Conservation (phyloP, 805 yeast genomes). For the Scheffersomyces ergatensis region DNA sequence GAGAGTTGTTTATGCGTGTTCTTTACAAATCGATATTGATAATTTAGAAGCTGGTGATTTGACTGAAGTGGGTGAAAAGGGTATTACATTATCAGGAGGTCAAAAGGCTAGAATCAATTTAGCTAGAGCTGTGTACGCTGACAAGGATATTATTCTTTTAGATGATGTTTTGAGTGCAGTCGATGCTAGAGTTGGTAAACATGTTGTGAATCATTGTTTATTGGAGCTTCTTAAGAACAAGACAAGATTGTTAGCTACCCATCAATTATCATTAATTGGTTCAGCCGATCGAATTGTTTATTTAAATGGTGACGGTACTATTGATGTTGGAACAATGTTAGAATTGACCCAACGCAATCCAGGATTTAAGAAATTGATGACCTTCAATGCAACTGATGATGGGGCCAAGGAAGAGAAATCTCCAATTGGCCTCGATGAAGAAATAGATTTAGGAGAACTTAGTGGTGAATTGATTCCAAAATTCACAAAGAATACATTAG, state of each 20-base stretch:
- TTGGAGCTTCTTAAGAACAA: constrained; percentile 52
- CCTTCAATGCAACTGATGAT: constrained; percentile 22
- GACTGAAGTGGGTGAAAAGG: constrained; percentile 84
- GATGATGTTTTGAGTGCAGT: constrained; percentile 86
- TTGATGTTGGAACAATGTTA: constrained; percentile 58
- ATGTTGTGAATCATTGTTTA: constrained; percentile 69
- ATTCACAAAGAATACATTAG: neutral
- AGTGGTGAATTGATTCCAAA: neutral
- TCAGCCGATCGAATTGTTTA: constrained; percentile 72
- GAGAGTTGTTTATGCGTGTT: constrained; percentile 60
- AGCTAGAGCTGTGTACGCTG: constrained; percentile 76
- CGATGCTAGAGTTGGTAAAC: constrained; percentile 83
- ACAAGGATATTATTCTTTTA: constrained; percentile 62
- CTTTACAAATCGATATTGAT: constrained; percentile 61
- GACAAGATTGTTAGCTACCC: constrained; percentile 81
- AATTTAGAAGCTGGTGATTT: constrained; percentile 71
- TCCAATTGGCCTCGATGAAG: constrained; percentile 3
- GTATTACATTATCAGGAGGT: constrained; percentile 85
- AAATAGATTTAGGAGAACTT: neutral
- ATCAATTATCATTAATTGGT: constrained; percentile 70
- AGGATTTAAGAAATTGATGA: constrained; percentile 39
- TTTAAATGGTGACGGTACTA: constrained; percentile 60
- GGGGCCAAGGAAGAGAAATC: neutral
- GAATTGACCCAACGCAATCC: constrained; percentile 44
- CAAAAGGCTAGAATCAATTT: constrained; percentile 80